phyloP scores from a whole-genome alignment of 176 grass and related monocot species.

The Saccharum spontaneum region DNA sequence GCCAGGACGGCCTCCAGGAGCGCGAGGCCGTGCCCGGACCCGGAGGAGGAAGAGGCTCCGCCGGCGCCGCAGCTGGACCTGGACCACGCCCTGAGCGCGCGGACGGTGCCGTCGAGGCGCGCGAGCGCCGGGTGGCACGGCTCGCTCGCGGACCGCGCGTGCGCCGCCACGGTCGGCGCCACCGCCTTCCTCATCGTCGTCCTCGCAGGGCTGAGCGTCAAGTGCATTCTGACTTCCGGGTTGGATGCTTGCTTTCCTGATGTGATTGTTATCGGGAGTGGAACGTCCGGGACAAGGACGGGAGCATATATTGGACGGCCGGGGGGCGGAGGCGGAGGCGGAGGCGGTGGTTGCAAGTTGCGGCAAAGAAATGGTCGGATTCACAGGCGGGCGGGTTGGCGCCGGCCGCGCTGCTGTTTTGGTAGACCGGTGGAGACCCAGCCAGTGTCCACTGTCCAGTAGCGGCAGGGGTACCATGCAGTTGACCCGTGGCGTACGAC shows the following conservation, averaged over 20 bases:
- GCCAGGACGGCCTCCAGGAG: constrained; percentile 28
- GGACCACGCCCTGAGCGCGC: constrained; percentile 39
- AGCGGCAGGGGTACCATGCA: not conserved
- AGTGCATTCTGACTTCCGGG: constrained; percentile 6
- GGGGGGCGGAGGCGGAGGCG: no score
- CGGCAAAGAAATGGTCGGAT: not conserved
- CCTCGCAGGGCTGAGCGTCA: constrained; percentile 15
- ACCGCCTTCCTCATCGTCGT: not conserved
- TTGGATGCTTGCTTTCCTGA: not conserved
- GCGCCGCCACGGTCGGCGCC: not conserved
- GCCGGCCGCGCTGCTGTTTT: constrained; percentile 52
- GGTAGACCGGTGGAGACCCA: not conserved
- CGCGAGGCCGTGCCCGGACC: constrained; percentile 11
- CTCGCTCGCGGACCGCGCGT: constrained; percentile 50
- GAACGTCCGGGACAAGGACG: not conserved
- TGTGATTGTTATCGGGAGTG: not conserved
- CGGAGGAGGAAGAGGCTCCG: not conserved
- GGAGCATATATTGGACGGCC: constrained; percentile 10
- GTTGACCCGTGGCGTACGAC: constrained; percentile 26
- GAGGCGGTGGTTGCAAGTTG: constrained; percentile 21
- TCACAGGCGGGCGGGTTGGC: not conserved
- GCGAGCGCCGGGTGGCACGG: constrained; percentile 42
- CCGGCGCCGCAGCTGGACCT: not conserved
- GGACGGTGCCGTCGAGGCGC: constrained; percentile 31
- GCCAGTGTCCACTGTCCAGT: not conserved